These are phyloP conservation scores for Pseudocercospora fuligena DNA, from an alignment of 2,329 filamentous ascomycete species.

Conservation along the genomic window DNA sequence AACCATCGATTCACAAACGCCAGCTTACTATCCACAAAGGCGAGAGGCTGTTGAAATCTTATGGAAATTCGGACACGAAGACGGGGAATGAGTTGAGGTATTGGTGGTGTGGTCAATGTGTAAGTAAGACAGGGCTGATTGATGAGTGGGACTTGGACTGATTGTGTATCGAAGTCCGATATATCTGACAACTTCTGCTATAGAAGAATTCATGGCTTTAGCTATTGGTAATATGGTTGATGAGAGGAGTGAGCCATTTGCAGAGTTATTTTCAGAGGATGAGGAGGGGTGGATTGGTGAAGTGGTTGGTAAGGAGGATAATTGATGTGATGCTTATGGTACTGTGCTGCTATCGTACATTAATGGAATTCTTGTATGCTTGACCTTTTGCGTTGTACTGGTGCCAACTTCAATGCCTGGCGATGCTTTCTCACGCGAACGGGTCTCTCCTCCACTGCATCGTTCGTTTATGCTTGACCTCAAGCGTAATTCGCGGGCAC, in stretches of 20 bases:
- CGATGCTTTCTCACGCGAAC: too few relatives aligned
- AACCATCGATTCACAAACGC: not conserved
- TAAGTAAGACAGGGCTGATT: not conserved
- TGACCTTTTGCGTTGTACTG: not conserved
- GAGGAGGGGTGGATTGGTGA: not conserved
- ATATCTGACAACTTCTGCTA: not conserved
- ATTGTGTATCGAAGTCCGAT: not conserved
- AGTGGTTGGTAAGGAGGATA: not conserved
- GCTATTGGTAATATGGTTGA: not conserved
- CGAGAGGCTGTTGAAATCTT: not conserved
- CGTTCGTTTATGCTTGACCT: not conserved
- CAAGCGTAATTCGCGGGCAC: not conserved
- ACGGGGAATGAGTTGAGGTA: not conserved
- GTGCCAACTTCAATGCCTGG: too few relatives aligned
- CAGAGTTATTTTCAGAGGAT: not conserved
- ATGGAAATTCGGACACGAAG: not conserved
- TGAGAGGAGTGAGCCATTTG: not conserved
- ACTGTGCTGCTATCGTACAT: not conserved
- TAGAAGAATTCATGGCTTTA: not conserved
- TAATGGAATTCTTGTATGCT: not conserved
- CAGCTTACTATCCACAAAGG: not conserved
- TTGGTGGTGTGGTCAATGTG: not conserved
- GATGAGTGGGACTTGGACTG: too few relatives aligned
- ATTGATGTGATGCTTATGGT: not conserved
- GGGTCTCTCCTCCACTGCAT: too few relatives aligned